Evolutionary conservation across 805 yeast genomes (phyloP).

Genomic region (Monosporozyma unispora): DNA sequence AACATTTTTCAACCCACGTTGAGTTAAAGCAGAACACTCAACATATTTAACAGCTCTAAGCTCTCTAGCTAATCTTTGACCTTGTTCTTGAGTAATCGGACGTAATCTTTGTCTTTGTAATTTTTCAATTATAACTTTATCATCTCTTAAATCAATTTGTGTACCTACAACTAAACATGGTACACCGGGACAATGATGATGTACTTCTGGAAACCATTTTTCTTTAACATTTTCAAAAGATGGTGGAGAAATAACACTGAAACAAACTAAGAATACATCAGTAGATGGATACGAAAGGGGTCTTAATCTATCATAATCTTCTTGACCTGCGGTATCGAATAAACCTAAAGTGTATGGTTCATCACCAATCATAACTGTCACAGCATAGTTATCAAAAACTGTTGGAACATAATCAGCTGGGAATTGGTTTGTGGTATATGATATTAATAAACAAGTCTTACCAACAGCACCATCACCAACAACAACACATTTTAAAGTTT

Average conservation of each 20-base stretch:
- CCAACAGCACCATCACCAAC: conserved; percentile 99
- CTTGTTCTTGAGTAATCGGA: conserved; percentile 67
- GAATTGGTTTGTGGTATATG: conserved; percentile 93
- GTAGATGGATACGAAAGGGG: conserved; percentile 96
- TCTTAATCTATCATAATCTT: conserved; percentile 95
- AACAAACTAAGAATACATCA: conserved; percentile 91
- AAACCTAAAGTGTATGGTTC: conserved; percentile 96
- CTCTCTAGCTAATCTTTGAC: conserved; percentile 88
- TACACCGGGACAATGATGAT: conserved; percentile 96
- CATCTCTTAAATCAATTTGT: conserved; percentile 89
- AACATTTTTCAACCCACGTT: conserved; percentile 93
- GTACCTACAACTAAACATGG: conserved; percentile 97
- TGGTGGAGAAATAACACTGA: conserved; percentile 94
- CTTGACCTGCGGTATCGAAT: conserved; percentile 98
- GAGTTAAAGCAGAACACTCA: conserved; percentile 96
- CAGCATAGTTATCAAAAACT: conserved; percentile 94
- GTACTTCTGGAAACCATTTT: conserved; percentile 98
- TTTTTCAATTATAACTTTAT: conserved; percentile 81
- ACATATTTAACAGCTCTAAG: conserved; percentile 93
- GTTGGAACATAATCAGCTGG: conserved; percentile 98
- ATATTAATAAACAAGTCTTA: conserved; percentile 89
- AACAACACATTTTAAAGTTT: conserved; percentile 82
- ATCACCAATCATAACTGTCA: conserved; percentile 92
- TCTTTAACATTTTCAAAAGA: conserved; percentile 95
- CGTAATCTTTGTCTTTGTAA: conserved; percentile 77